phyloP scores from a whole-genome alignment of 768 basidiomycete genomes.

The Clitopilus hobsonii region DNA sequence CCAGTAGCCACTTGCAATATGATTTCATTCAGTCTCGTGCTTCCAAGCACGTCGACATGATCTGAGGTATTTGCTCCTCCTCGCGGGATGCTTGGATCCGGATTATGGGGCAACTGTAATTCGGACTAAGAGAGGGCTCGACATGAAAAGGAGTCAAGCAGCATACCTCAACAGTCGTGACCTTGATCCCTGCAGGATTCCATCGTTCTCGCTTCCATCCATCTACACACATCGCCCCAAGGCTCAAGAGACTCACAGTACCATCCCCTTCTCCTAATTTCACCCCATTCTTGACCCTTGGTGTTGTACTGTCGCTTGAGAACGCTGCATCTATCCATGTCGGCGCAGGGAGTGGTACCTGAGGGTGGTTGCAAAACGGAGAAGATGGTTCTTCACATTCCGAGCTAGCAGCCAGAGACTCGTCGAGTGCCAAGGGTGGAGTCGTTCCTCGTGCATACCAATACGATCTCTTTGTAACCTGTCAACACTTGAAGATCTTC shows the following conservation, averaged over 20 bases:
- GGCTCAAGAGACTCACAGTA: constrained; percentile 78
- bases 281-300: constrained; percentile 76
- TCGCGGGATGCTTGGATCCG: constrained; percentile 65
- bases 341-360: constrained; percentile 22
- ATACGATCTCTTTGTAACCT: constrained; percentile 63
- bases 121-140: not conserved
- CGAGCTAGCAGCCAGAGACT: constrained; percentile 39
- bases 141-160: not conserved
- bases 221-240: constrained; percentile 95
- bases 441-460: constrained; percentile 55
- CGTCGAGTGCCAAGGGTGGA: constrained; percentile 35
- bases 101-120: constrained; percentile 71
- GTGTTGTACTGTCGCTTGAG: constrained; percentile 52
- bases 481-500: not conserved
- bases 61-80: constrained; percentile 92
- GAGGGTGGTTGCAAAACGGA: constrained; percentile 20
- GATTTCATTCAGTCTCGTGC: constrained; percentile 82
- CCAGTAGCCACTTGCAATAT: constrained; percentile 88
- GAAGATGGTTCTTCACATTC: constrained; percentile 16
- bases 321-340: constrained; percentile 88
- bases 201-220: constrained; percentile 88
- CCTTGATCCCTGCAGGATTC: constrained; percentile 88
- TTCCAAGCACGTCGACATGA: constrained; percentile 83
- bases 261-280: constrained; percentile 96
- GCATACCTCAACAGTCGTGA: constrained; percentile 82